Conservation (phyloP, 805 yeast genomes). For the Hanseniaspora lindneri region DNA sequence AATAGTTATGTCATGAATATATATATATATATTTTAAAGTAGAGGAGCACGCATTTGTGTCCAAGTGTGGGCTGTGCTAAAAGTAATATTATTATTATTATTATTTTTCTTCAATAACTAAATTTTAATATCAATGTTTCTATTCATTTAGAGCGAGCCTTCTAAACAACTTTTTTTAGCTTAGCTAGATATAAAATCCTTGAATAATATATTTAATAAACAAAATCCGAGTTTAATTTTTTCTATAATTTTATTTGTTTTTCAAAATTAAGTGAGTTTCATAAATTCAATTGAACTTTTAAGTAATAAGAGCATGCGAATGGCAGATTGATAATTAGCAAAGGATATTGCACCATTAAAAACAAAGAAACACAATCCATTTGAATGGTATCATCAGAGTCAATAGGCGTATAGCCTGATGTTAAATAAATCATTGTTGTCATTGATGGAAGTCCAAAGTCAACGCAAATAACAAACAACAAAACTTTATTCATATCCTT, state of each 20-base stretch:
- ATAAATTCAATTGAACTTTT: conserved; percentile 28
- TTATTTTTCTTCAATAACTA: no score
- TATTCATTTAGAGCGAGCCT: not conserved
- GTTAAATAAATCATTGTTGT: conserved; percentile 81
- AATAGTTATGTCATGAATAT: no score
- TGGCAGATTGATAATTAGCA: conserved; percentile 60
- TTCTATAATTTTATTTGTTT: not conserved
- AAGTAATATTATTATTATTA: no score
- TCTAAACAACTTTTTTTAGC: no score
- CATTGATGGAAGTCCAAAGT: conserved; percentile 78
- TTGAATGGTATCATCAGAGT: conserved; percentile 35
- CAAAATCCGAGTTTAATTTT: not conserved
- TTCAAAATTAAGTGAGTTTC: not conserved
- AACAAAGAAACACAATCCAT: conserved; percentile 78
- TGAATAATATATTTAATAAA: no score
- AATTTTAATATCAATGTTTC: not conserved
- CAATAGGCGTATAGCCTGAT: conserved; percentile 70
- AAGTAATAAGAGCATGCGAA: conserved; percentile 36
- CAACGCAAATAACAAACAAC: conserved; percentile 61
- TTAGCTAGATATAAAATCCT: no score
- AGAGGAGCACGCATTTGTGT: no score
- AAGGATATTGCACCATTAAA: conserved; percentile 60
- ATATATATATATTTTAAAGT: no score
- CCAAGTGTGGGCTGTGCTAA: no score
- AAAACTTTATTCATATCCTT: conserved; percentile 37